Evolutionary conservation across 495 filamentous ascomycete species (phyloP).

Genomic region (Bathelium albidoporum): DNA sequence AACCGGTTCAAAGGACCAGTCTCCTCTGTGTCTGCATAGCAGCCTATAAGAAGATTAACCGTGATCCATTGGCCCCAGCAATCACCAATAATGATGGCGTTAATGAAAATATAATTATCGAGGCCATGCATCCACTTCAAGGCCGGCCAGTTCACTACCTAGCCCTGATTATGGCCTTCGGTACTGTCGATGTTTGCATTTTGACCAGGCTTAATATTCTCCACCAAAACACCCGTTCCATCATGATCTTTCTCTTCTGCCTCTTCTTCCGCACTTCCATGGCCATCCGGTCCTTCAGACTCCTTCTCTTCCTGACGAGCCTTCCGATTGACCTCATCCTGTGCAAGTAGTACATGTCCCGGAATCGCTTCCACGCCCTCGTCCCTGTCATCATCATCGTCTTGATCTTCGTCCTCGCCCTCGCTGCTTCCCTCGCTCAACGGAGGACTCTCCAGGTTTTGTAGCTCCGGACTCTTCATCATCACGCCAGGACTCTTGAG

Average conservation of each 20-base stretch:
- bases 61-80: not conserved
- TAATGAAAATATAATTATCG: not conserved
- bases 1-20: too few species aligned
- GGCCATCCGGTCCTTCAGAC: not conserved
- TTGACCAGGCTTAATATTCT: not conserved
- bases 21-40: too few species aligned
- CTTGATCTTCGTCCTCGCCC: not conserved
- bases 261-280: not conserved
- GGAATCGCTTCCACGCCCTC: not conserved
- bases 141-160: not conserved
- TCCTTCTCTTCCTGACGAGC: not conserved
- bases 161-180: not conserved
- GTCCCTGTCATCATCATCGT: not conserved
- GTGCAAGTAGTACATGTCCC: not conserved
- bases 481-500: constrained; percentile 19
- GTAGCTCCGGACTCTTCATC: constrained; percentile 28
- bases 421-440: constrained; percentile 17
- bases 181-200: not conserved
- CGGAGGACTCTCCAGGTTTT: constrained; percentile 26
- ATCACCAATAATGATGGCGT: not conserved
- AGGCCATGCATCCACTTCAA: not conserved
- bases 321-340: not conserved
- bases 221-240: not conserved
- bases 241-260: not conserved
- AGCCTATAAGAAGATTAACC: not conserved